These are phyloP conservation scores for Polyporus arcularius DNA, from an alignment of 768 basidiomycete species.

Conservation along the genomic window DNA sequence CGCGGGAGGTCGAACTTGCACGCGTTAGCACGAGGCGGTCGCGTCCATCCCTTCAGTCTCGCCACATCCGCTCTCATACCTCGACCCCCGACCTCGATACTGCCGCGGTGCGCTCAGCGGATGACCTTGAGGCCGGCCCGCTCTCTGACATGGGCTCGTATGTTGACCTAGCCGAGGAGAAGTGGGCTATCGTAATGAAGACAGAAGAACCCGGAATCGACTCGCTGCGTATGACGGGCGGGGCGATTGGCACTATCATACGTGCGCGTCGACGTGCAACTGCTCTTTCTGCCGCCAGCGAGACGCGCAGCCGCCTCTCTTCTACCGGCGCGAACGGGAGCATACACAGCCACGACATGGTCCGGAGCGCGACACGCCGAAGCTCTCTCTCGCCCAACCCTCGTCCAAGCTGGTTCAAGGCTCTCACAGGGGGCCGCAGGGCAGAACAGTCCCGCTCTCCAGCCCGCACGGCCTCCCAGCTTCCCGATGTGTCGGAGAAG, in stretches of 20 bases:
- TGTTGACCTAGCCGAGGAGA: constrained; percentile 21
- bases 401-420: constrained; percentile 11
- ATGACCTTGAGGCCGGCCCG: constrained; percentile 15
- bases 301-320: constrained; percentile 9
- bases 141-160: constrained; percentile 12
- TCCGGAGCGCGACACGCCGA: constrained; percentile 1
- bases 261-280: constrained; percentile 43
- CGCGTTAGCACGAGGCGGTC: constrained; percentile 23
- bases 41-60: constrained; percentile 21
- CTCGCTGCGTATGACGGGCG: constrained; percentile 84
- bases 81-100: not conserved
- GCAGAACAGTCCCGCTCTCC: not conserved
- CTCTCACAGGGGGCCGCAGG: constrained; percentile 1
- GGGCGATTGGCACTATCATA: constrained; percentile 85
- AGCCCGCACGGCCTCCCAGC: not conserved
- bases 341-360: constrained; percentile 4
- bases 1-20: constrained; percentile 17
- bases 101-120: constrained; percentile 3
- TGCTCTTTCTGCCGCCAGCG: constrained; percentile 23
- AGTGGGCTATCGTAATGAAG: constrained; percentile 25
- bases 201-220: constrained; percentile 89
- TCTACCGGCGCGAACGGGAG: not conserved
- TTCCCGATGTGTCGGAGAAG: constrained; percentile 10
- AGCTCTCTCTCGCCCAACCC: constrained; percentile 6
- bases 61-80: not conserved